Evolutionary conservation across 331 rosid species (phyloP), one percentile per base, ranked within the genome.

Genomic region (Pyrus hybrid): DNA sequence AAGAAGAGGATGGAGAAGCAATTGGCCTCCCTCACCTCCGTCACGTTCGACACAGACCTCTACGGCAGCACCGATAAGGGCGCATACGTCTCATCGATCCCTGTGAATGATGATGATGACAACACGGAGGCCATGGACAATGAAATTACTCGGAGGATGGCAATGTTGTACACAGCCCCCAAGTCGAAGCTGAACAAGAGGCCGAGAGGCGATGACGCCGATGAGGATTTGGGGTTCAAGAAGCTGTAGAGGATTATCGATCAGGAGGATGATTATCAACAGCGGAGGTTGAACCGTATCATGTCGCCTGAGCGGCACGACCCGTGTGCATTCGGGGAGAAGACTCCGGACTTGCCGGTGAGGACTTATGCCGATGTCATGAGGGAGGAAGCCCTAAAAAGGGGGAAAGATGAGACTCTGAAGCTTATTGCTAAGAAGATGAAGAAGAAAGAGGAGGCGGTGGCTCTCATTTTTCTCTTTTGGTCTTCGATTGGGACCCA

Each of bases 251-350:
- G 82, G 72, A 94, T 94, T 21, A 84, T 85, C 28, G 97, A 94
- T 35, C 88, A 97, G 0, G 99, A 94, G 75, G 99, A 90, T 26
- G 91, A 89, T 43, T 94, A 94, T 11, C 77, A 93, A 4, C 80
- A 75, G 47, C 77, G 92, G 78, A 85, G 99, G 70, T 79, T 94
- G 77, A 86, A 90, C 49, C 86, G 82, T 61, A 67, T 88, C 5
- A 84, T 94, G 18, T 94, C 97, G 14, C 99, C 97, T 4, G 97
- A 91, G 66, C 82, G 99, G 5, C 89, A 90, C 6, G 99, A 94
- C 32, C 68, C 99, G 1, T 94, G 92, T 33, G 80, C 96, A 0
- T 86, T 92, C 1, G 99, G 99, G 0, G 99, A 92, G 87, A 91
- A 91, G 84, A 94, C 99, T 0, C 95, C 97, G 1, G 97, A 91